Evolutionary conservation across 108 stramenopile species (phyloP).

Genomic region (Licmophora abbreviata): DNA sequence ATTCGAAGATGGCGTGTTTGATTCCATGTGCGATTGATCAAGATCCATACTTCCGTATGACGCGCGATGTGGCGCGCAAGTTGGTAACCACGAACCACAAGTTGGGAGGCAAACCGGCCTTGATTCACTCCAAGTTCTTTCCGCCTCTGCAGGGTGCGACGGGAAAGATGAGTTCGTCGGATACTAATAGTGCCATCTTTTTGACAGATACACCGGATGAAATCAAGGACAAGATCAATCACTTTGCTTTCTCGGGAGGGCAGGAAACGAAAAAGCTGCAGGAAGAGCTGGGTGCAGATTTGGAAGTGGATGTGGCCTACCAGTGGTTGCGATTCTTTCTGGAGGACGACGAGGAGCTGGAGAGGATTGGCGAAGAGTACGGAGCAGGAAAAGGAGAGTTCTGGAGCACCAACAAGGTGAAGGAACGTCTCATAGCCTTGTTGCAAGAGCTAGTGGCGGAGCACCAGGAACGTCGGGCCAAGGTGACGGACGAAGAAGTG

Average conservation of each 20-base stretch:
- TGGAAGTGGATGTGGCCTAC: constrained; percentile 92
- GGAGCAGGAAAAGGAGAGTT: constrained; percentile 81
- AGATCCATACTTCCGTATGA: constrained; percentile 99
- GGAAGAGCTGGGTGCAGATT: constrained; percentile 88
- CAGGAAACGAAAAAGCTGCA: constrained; percentile 91
- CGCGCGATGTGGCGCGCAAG: constrained; percentile 96
- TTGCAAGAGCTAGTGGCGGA: constrained; percentile 80
- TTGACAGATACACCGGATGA: constrained; percentile 91
- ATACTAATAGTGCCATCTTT: constrained; percentile 87
- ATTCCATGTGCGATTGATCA: constrained; percentile 99
- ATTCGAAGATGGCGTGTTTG: constrained; percentile 62
- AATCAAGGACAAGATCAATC: constrained; percentile 83
- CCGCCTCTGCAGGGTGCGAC: constrained; percentile 93
- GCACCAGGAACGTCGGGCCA: constrained; percentile 83
- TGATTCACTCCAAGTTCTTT: constrained; percentile 99
- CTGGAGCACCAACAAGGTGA: constrained; percentile 94
- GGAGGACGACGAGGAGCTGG: constrained; percentile 96
- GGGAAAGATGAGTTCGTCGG: constrained; percentile 92
- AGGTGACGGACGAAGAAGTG: constrained; percentile 88
- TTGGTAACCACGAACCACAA: constrained; percentile 45
- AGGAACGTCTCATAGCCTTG: constrained; percentile 74
- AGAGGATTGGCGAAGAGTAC: constrained; percentile 82
- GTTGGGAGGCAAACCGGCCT: constrained; percentile 84
- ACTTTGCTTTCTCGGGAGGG: constrained; percentile 91
- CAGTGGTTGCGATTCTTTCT: constrained; percentile 97